phyloP scores from a whole-genome alignment of 805 yeast genomes.

The Suhomyces faveliae region DNA sequence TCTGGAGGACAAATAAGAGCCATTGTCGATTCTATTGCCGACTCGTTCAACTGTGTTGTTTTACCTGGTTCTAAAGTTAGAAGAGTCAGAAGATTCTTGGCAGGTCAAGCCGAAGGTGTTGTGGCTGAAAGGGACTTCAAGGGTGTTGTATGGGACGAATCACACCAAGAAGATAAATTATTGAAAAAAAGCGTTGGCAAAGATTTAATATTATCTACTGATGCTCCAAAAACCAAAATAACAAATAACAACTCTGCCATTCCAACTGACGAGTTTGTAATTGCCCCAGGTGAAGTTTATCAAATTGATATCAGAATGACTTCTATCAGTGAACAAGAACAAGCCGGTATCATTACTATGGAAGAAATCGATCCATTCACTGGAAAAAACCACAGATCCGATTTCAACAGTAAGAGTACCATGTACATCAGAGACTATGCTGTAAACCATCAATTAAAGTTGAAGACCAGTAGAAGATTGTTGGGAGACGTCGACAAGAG shows the following conservation, averaged over 20 bases:
- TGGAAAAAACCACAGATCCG: conserved; percentile 58
- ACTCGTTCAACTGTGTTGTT: conserved; percentile 74
- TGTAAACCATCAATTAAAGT: conserved; percentile 71
- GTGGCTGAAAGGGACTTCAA: conserved; percentile 91
- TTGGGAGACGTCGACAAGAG: conserved; percentile 68
- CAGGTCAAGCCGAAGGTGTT: conserved; percentile 92
- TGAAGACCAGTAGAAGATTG: conserved; percentile 70
- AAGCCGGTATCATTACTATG: conserved; percentile 66
- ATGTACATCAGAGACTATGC: conserved; percentile 84
- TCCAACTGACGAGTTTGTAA: conserved; percentile 71
- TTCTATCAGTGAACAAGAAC: conserved; percentile 52
- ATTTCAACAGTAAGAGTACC: conserved; percentile 61
- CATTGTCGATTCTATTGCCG: conserved; percentile 85
- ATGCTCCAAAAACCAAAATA: conserved; percentile 6
- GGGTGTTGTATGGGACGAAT: conserved; percentile 87
- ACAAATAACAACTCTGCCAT: conserved; percentile 48
- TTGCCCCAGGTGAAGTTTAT: conserved; percentile 82
- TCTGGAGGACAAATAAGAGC: conserved; percentile 70
- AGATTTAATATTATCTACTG: conserved; percentile 41
- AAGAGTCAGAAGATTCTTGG: conserved; percentile 86
- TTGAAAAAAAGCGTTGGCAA: conserved; percentile 39
- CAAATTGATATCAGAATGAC: conserved; percentile 80
- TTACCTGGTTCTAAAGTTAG: conserved; percentile 93
- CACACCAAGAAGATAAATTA: conserved; percentile 67
- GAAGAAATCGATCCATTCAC: conserved; percentile 63